Percentiles rank a stretch among this genome's conserved stretches.
These are phyloP conservation scores for Nakazawaea molendinolei DNA, from an alignment of 805 yeast genomes.

Conservation along the genomic window DNA sequence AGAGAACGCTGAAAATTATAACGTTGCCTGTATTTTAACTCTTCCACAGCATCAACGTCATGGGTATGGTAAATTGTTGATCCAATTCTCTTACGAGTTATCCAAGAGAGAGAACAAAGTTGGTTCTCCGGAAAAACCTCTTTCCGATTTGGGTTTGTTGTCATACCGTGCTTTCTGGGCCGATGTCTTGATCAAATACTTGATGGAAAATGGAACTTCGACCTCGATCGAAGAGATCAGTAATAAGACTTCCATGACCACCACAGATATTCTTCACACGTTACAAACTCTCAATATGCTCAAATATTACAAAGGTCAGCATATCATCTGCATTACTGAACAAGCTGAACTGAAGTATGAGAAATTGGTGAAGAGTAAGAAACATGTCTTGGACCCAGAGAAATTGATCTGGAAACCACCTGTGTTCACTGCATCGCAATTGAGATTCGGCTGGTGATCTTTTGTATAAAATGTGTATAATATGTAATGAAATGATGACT, in stretches of 20 bases:
- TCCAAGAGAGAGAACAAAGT: conserved; percentile 83
- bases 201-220: conserved; percentile 60
- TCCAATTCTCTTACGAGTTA: conserved; percentile 89
- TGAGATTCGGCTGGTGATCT: conserved; percentile 86
- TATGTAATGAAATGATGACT: conserved; percentile 1
- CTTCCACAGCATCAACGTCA: conserved; percentile 93
- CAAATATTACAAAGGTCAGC: conserved; percentile 92
- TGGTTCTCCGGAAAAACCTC: conserved; percentile 97
- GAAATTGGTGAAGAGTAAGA: conserved; percentile 53
- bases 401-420: conserved; percentile 92
- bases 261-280: conserved; percentile 91
- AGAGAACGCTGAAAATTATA: conserved; percentile 90
- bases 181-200: conserved; percentile 69
- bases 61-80: conserved; percentile 88
- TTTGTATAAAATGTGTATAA: not conserved
- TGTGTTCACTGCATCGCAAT: conserved; percentile 88
- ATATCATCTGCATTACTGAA: conserved; percentile 79
- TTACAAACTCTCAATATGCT: conserved; percentile 86
- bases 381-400: conserved; percentile 67
- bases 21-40: conserved; percentile 94
- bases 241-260: conserved; percentile 84
- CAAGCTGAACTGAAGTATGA: conserved; percentile 75
- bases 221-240: conserved; percentile 82
- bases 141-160: conserved; percentile 87
- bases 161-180: conserved; percentile 97